Conservation (phyloP, 2,329 filamentous ascomycete species). For the Fusarium gaditjirri region DNA sequence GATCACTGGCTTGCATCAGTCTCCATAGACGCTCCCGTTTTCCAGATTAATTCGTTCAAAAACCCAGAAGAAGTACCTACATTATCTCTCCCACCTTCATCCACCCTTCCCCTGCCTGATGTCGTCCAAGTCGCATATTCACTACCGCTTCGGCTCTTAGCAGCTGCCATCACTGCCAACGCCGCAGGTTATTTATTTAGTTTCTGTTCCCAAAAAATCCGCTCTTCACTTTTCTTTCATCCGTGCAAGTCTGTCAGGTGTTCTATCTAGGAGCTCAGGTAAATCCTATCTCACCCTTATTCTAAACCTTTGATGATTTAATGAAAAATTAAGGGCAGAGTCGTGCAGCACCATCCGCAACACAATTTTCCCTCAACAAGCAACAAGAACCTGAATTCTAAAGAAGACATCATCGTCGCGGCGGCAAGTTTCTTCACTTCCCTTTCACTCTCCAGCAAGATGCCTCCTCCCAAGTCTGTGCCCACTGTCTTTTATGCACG, state of each 20-base stretch:
- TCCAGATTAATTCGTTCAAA: not conserved
- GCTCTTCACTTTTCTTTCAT: not conserved
- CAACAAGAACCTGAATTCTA: not conserved
- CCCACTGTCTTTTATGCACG: constrained; percentile 39
- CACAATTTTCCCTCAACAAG: not conserved
- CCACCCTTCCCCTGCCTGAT: not conserved
- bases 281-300: not conserved
- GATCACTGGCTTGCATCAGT: not conserved
- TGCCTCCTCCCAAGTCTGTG: constrained; percentile 13
- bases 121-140: not conserved
- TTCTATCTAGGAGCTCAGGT: not conserved
- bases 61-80: not conserved
- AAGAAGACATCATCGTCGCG: not conserved
- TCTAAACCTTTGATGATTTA: not conserved
- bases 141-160: not conserved
- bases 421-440: not conserved
- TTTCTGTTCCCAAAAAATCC: not conserved
- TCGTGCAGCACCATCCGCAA: not conserved
- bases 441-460: not conserved
- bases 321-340: not conserved
- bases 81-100: not conserved
- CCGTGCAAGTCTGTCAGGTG: not conserved
- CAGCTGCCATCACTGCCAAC: not conserved
- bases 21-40: not conserved
- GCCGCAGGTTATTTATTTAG: not conserved